Base-by-base conservation (phyloP, 2,329 filamentous ascomycete genomes). In the Kalaharituber pfeilii region DNA sequence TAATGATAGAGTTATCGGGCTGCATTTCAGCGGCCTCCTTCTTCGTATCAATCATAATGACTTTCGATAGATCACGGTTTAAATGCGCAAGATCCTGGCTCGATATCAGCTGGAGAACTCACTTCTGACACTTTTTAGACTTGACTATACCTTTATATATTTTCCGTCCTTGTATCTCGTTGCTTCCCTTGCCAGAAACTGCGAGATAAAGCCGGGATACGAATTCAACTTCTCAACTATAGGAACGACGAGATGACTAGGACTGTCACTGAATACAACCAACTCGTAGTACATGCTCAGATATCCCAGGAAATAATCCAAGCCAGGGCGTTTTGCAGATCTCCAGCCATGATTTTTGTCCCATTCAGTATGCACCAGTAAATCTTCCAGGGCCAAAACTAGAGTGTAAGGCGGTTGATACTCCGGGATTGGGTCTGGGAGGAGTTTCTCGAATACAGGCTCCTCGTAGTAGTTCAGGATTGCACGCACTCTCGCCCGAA, bases 271-370 rank as follows among this genome's bases (percentile, higher is more conserved):
- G 72, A 96, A 98, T 60, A 98, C 79, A 52, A 96, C 91, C 53
- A 98, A 75, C 69, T 98, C 91, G 67, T 95, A 98, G 75, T 98
- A 96, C 69, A 95, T 88, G 70, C 85, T 89, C 50, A 98, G 77
- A 69, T 98, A 98, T 66, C 86, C 85, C 60, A 98, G 72, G 72
- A 98, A 98, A 72, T 98, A 98, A 71, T 98, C 91, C 58, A 93
- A 78, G 47, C 91, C 91, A 30, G 91, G 91, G 50, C 91, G 79
- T 73, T 98, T 98, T 26, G 91, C 91, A 58, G 93, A 77, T 62
- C 89, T 80, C 87, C 91, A 98, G 56, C 91, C 91, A 66, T 95
- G 84, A 67, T 96, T 86, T 55, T 89, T 79, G 24, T 80, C 79
- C 91, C 91, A 98, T 67, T 94, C 86, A 66, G 85, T 94, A 71